Base-by-base conservation (phyloP, 2,329 filamentous ascomycete genomes). In the Chrysoporthe puriensis region DNA sequence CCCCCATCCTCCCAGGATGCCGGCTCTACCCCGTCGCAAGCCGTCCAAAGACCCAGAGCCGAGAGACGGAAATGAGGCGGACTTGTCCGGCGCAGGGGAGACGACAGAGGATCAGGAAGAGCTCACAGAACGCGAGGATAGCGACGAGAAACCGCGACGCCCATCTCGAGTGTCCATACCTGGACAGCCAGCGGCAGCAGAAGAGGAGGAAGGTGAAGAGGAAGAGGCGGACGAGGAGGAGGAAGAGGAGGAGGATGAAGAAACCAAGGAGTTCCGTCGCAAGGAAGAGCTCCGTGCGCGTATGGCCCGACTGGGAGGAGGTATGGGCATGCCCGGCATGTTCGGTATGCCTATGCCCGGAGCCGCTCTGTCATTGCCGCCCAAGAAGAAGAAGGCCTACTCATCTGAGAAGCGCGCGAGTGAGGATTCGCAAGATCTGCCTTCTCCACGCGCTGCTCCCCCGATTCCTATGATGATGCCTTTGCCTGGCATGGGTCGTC, bases 281-380 rank as follows among this genome's bases (percentile, higher is more conserved):
- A 92, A 91, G 76, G 90, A 97, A 79, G 95, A 97, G 77, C 84
- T 99, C 43, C 89, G 96, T 69, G 94, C 96, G 70, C 89, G 96
- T 73, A 99, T 99, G 93, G 96, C 96, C 58, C 97, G 97, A 81
- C 96, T 99, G 91, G 97, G 95, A 73, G 95, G 95, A 66, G 95
- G 95, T 32, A 97, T 97, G 93, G 93, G 93, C 59, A 97, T 98
- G 91, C 89, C 93, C 76, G 93, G 93, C 73, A 96, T 98, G 89
- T 96, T 97, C 77, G 93, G 92, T 21, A 87, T 93, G 77, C 86
- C 89, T 18, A 85, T 91, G 80, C 82, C 85, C 68, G 80, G 79
- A 4, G 77, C 78, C 34, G 78, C 80, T n/a, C 75, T 81, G 42
- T 73, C 81, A 9, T n/a, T 69, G 52, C 77, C 81, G 11, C 80